Conservation (phyloP, 2,329 filamentous ascomycete species). For the Exophiala alcalophila region DNA sequence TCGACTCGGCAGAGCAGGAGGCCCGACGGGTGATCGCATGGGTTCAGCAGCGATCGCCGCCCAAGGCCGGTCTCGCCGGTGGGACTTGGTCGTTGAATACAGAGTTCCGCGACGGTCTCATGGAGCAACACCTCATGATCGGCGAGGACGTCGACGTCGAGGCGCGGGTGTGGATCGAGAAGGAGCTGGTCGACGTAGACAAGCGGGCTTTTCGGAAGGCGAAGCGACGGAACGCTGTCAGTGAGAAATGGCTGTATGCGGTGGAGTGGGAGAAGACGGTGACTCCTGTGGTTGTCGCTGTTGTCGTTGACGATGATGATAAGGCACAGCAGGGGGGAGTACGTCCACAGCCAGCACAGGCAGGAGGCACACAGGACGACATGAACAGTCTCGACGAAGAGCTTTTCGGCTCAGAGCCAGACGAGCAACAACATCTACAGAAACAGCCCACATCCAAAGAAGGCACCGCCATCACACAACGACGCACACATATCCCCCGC, state of each 20-base stretch:
- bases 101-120: slow-evolving; percentile 9
- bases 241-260: slow-evolving; percentile 10
- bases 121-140: slow-evolving; percentile 23
- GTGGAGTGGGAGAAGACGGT: slow-evolving; percentile 26
- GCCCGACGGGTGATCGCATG: slow-evolving; percentile 9
- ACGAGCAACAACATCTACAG: too few relatives aligned
- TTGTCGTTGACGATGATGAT: slow-evolving; percentile 1
- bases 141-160: slow-evolving; percentile 14
- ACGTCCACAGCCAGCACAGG: not conserved
- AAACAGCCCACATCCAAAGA: not conserved
- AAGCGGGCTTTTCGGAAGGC: slow-evolving; percentile 19
- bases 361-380: not conserved
- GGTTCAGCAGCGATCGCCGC: slow-evolving; percentile 2
- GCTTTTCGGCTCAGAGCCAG: slow-evolving; percentile 12
- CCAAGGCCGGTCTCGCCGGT: slow-evolving; percentile 5
- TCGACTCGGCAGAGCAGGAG: slow-evolving; percentile 8
- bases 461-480: not conserved
- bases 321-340: not conserved
- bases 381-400: slow-evolving; percentile 6
- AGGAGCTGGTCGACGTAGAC: slow-evolving; percentile 16
- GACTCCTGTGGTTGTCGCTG: slow-evolving; percentile 4
- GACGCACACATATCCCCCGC: slow-evolving; percentile 7
- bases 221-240: slow-evolving; percentile 9
- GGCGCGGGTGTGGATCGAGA: slow-evolving; percentile 23
- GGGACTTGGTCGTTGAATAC: slow-evolving; percentile 7